phyloP scores from a whole-genome alignment of 1,284 basidiomycete genomes.

The Trametes polyzona region DNA sequence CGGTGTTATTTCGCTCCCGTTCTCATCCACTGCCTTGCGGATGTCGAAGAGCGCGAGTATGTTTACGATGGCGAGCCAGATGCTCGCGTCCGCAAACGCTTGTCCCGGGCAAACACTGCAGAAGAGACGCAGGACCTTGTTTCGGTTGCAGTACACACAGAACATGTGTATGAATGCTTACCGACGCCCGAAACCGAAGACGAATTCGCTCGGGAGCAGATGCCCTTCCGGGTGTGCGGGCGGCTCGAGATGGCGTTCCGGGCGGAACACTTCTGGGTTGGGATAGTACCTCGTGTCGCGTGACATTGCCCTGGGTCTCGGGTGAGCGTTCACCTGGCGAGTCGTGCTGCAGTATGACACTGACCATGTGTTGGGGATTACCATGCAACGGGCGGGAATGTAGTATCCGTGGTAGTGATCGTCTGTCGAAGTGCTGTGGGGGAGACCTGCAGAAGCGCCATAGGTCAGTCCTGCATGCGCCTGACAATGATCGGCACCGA shows the following conservation, averaged over 20 bases:
- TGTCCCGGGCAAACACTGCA: constrained; percentile 34
- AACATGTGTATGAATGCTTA: background rate
- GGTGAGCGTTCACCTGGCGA: no score
- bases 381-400: constrained; percentile 48
- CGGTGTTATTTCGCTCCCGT: constrained; percentile 28
- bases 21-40: constrained; percentile 21
- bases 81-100: constrained; percentile 29
- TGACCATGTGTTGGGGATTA: constrained; percentile 52
- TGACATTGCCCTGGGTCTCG: constrained; percentile 33
- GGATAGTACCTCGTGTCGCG: constrained; percentile 24
- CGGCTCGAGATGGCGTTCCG: constrained; percentile 28
- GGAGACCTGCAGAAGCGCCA: constrained; percentile 7
- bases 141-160: no score
- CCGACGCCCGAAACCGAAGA: constrained; percentile 13
- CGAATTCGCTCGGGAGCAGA: background rate
- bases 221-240: background rate
- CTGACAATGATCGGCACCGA: background rate
- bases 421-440: constrained; percentile 40
- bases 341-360: no score
- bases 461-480: background rate
- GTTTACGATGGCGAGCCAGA: constrained; percentile 34
- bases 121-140: no score
- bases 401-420: constrained; percentile 50
- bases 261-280: constrained; percentile 28
- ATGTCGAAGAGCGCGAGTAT: constrained; percentile 34